Base-by-base conservation (phyloP, 2,329 filamentous ascomycete genomes). In the Fusarium brachygibbosum region DNA sequence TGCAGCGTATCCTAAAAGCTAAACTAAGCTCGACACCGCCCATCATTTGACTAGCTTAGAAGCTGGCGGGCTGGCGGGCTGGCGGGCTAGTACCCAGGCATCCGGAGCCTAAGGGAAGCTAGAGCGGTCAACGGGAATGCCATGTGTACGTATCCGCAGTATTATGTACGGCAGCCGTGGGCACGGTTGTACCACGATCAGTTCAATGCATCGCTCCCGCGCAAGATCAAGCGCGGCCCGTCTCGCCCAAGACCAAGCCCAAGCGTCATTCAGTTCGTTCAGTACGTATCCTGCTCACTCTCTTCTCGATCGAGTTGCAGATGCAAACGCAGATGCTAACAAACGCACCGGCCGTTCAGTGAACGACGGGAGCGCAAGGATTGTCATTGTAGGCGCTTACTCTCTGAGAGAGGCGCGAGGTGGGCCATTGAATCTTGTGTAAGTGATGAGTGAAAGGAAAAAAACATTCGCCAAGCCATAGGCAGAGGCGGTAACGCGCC, bases 81-180 rank as follows among this genome's bases (percentile, higher is more conserved):
- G 66, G 66, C 70, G 66, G 67, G 67, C 63, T 62, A 71, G 65
- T 46, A 63, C 59, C 69, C 70, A 71, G 70, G 64, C 45, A 69
- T 63, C 69, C 62, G 72, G 71, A 68, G 72, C 64, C 55, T 60
- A 48, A 65, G 53, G 66, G 58, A 60, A 58, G 53, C 70, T 70
- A 69, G 45, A 70, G 72, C 72, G 72, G 72, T 74, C 72, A 74
- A 72, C 72, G 56, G 63, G 62, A 70, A 59, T 70, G 66, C 70
- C 66, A 69, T 69, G 58, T 62, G 56, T 62, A 62, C 38, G 56
- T 62, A 62, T 53, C 58, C 56, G 59, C 66, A 32, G 38, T 45
- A 59, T 54, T 35, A 59, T 63, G 60, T 51, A 51, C 45, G 45
- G 61, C 63, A 63, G 66, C 48, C 57, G 19, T 58, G 66, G 48